Evolutionary conservation across 768 basidiomycete genomes (phyloP), one percentile per base, ranked within the genome.

Genomic region (Hygrocybe coccinea): DNA sequence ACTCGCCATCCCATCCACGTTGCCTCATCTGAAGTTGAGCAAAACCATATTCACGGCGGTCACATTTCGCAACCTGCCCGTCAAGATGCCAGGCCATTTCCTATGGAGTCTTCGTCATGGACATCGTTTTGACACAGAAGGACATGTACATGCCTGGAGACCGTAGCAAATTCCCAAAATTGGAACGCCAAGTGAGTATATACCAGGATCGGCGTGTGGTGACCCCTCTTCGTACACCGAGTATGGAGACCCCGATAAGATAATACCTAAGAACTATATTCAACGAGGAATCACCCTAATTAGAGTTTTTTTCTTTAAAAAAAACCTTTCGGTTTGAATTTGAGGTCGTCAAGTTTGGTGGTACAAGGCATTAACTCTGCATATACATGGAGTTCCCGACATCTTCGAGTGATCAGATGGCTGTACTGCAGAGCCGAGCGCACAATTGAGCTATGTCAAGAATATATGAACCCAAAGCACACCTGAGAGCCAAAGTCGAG

Each of bases 291-390:
- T 14, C 14, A n/a, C n/a, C 8, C 5, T 10, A 17, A 44, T 54
- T 45, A 24, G 38, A 19, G n/a, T n/a, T n/a, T n/a, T n/a, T n/a
- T n/a, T n/a, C n/a, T n/a, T n/a, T n/a, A 15, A 15, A 8, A 9
- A 62, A 36, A 29, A 92, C 95, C 97, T 77, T 94, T 95, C 0
- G 97, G 97, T 68, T 89, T 92, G 81, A 97, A 98, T 25, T 80
- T 80, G 35, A 99, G 72, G 54, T 98, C 92, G 59, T 81, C 79
- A 57, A 98, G 79, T 72, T 87, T 89, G 25, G 88, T 86, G 1
- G 97, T 99, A 70, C 97, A 99, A 22, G 97, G 93, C 82, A 97
- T 83, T 65, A 99, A 79, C 75, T 99, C 97, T 50, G 95, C 95
- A 67, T 98, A 98, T 53, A 99, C 92, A 54, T 92, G 91, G 66